Conservation (phyloP, 164 flowering plant genomes). For the Vitis amurensis region DNA sequence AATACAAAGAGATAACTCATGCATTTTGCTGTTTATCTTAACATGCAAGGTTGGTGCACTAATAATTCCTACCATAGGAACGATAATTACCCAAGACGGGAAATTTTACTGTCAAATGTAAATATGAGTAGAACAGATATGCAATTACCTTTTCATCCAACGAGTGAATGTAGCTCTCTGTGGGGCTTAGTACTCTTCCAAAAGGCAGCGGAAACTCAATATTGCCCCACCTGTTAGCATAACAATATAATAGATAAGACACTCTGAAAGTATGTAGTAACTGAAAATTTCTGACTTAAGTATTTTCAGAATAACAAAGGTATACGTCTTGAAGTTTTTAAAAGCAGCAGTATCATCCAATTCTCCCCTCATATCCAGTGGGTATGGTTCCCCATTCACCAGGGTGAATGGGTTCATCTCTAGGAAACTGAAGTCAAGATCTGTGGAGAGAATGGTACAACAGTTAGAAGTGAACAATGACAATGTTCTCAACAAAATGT, state of each 20-base stretch:
- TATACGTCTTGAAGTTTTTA: constrained; percentile 89
- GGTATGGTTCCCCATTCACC: constrained; percentile 82
- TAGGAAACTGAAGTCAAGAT: constrained; percentile 84
- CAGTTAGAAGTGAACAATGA: neutral
- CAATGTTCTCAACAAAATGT: neutral
- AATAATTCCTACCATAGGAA: no score
- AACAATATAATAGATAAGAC: constrained; percentile 2
- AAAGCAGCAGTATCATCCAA: constrained; percentile 93
- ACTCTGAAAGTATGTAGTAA: neutral
- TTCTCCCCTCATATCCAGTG: constrained; percentile 92
- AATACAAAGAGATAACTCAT: no score
- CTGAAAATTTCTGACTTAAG: neutral
- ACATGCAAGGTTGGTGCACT: no score
- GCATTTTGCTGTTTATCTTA: no score
- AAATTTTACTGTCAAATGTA: no score
- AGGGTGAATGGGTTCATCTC: constrained; percentile 96
- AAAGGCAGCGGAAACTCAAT: constrained; percentile 87
- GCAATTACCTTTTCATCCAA: constrained; percentile 80
- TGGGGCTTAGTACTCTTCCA: constrained; percentile 83
- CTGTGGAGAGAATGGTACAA: constrained; percentile 26
- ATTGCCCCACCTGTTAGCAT: constrained; percentile 68
- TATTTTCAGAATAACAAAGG: neutral
- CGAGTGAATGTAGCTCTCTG: constrained; percentile 72
- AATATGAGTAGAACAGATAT: no score
- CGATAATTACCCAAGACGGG: neutral